A percentile compares a stretch with the other conserved stretches of the same genome.
Conservation (phyloP, 306 rosid genomes). For the Cicer judaicum region DNA sequence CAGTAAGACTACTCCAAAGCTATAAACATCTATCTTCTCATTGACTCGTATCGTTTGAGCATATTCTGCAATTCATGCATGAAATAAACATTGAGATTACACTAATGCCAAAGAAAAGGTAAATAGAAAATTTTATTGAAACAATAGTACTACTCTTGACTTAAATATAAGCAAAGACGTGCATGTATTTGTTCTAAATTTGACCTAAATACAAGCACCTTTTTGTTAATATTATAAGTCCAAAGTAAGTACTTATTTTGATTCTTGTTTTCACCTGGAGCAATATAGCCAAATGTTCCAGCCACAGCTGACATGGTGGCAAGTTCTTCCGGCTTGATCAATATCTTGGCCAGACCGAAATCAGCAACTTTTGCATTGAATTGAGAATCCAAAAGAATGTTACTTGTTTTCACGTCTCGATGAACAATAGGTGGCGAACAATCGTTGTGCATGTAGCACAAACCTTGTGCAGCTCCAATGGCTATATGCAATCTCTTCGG, state of each 20-base stretch:
- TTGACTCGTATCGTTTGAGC: conserved; percentile 43
- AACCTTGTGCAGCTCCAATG: conserved; percentile 50
- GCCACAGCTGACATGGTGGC: conserved; percentile 48
- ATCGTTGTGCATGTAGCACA: conserved; percentile 51
- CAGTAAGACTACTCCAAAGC: conserved; percentile 73
- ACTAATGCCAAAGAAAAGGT: neutral
- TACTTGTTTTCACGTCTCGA: conserved; percentile 50
- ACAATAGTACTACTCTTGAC: too few relatives aligned
- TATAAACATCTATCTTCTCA: conserved; percentile 76
- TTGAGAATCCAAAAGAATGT: conserved; percentile 49
- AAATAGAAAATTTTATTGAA: neutral
- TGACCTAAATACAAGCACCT: too few relatives aligned
- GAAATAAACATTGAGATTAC: neutral
- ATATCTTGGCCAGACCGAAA: conserved; percentile 47
- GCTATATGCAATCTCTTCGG: conserved; percentile 51
- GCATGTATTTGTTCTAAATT: too few relatives aligned
- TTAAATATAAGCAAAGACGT: too few relatives aligned
- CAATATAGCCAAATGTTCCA: conserved; percentile 51
- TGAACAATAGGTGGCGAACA: conserved; percentile 50
- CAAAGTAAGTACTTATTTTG: too few relatives aligned
- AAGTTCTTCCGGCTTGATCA: conserved; percentile 44
- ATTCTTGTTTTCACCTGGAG: conserved; percentile 44
- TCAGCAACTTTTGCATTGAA: conserved; percentile 55
- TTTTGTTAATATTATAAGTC: too few relatives aligned
- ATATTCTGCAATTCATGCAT: conserved; percentile 45